Evolutionary conservation across 257 asterid species (phyloP).

Genomic region (Phtheirospermum japonicum): DNA sequence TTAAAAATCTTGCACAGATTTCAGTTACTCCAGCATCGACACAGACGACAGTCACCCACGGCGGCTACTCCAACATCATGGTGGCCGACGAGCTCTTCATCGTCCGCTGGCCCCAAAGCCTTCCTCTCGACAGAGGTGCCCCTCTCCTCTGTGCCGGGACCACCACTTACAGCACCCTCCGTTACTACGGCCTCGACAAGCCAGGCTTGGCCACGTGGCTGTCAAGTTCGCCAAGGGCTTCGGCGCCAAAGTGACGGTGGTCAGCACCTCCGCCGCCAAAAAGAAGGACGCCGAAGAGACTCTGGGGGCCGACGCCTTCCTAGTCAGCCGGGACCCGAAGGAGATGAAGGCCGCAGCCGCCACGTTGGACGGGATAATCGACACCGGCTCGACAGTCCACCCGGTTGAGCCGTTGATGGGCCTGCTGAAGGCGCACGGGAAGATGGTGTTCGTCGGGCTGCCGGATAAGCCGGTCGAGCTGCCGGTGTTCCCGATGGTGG

Average conservation of each 20-base stretch:
- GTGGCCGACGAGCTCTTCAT: conserved; percentile 34
- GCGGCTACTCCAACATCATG: conserved; percentile 44
- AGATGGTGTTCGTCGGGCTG: conserved; percentile 36
- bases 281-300: conserved; percentile 32
- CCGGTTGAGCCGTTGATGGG: conserved; percentile 29
- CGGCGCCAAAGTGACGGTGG: conserved; percentile 39
- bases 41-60: conserved; percentile 36
- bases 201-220: conserved; percentile 52
- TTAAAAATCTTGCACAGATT: background rate
- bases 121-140: conserved; percentile 37
- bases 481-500: conserved; percentile 28
- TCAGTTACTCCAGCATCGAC: conserved; percentile 31
- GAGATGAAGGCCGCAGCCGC: conserved; percentile 37
- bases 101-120: conserved; percentile 38
- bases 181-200: conserved; percentile 33
- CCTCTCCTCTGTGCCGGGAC: conserved; percentile 46
- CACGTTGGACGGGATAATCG: conserved; percentile 39
- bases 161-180: conserved; percentile 41
- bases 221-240: conserved; percentile 43
- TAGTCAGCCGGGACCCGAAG: conserved; percentile 28
- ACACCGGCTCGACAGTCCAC: conserved; percentile 36
- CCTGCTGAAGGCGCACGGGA: conserved; percentile 38
- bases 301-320: conserved; percentile 37
- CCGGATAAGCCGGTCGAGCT: conserved; percentile 41
- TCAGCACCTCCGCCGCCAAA: conserved; percentile 36